Base-by-base conservation (phyloP, 208 protist genomes). In the Leishmania guyanensis region DNA sequence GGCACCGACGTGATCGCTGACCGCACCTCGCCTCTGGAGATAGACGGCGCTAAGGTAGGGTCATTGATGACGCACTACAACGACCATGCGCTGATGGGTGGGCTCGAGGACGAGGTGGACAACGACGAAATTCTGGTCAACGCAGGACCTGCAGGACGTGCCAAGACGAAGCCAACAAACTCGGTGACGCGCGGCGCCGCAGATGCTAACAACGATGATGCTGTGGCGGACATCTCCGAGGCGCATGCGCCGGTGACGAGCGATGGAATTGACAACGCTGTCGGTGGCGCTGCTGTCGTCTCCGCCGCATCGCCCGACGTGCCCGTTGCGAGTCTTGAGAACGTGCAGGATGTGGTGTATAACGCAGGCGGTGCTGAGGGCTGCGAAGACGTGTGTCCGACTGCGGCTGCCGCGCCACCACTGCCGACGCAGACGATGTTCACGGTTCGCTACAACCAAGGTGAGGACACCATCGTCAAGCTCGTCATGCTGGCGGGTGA, bases 391-490 rank as follows among this genome's bases (percentile, higher is more conserved):
- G 20, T 80, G 36, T 33, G 51, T 4, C 33, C 69, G 46, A 80
- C 46, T n/a, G 54, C 75, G 51, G 62, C 65, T 66, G 48, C 66
- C n/a, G 77, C 66, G 60, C 70, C 60, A 39, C 82, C 62, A 73
- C 78, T 80, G 62, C 79, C 69, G 71, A 82, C 64, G 78, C 56
- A 77, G 64, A 89, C 76, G 66, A 84, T 81, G 60, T 88, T 75
- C 79, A 84, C 77, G 16, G 77, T 71, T 48, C 83, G 58, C 89
- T 89, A 93, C 71, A 84, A 89, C 80, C 88, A 93, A 73, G 91
- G 93, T 64, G 89, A 88, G 29, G 93, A 95, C 80, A 93, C 91
- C 58, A 86, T 88, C 53, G 93, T 97, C 9, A 97, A 97, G 85
- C 83, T 95, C 60, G 84, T 97, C 26, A 95, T 97, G 93, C 79